These are phyloP conservation scores for Brettanomyces bruxellensis DNA, from an alignment of 805 yeast species.

Conservation along the genomic window DNA sequence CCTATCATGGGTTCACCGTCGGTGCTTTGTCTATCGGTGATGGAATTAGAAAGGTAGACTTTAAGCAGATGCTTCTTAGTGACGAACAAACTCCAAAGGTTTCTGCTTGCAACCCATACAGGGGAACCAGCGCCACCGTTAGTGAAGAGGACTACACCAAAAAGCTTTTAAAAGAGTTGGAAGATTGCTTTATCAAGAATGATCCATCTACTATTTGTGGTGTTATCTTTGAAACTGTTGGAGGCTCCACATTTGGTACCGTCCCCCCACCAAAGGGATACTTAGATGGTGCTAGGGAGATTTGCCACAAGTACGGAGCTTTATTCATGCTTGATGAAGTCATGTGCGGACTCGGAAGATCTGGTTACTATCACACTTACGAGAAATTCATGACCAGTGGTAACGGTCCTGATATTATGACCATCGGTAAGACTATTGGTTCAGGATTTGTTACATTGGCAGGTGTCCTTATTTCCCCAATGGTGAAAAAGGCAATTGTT, in stretches of 20 bases:
- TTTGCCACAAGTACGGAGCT: constrained; percentile 94
- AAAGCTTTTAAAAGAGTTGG: constrained; percentile 29
- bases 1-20: constrained; percentile 43
- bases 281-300: constrained; percentile 32
- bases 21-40: constrained; percentile 37
- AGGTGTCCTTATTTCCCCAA: constrained; percentile 36
- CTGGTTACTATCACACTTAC: constrained; percentile 37
- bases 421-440: constrained; percentile 43
- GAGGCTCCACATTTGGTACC: constrained; percentile 37
- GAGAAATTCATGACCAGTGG: constrained; percentile 31
- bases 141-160: constrained; percentile 29
- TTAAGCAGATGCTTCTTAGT: constrained; percentile 18
- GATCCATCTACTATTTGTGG: constrained; percentile 37
- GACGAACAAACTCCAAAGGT: constrained; percentile 22
- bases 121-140: constrained; percentile 9
- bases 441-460: constrained; percentile 44
- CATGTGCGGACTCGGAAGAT: constrained; percentile 51
- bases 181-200: constrained; percentile 27
- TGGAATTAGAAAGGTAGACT: constrained; percentile 26
- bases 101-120: constrained; percentile 16
- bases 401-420: constrained; percentile 39
- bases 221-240: constrained; percentile 35
- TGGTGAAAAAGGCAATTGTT: constrained; percentile 28
- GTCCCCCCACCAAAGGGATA: constrained; percentile 37
- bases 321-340: constrained; percentile 91